Percentiles rank a stretch among this genome's conserved stretches.
These are phyloP conservation scores for Pleurotus ostreatus DNA, from an alignment of 768 basidiomycete genomes.

Conservation along the genomic window DNA sequence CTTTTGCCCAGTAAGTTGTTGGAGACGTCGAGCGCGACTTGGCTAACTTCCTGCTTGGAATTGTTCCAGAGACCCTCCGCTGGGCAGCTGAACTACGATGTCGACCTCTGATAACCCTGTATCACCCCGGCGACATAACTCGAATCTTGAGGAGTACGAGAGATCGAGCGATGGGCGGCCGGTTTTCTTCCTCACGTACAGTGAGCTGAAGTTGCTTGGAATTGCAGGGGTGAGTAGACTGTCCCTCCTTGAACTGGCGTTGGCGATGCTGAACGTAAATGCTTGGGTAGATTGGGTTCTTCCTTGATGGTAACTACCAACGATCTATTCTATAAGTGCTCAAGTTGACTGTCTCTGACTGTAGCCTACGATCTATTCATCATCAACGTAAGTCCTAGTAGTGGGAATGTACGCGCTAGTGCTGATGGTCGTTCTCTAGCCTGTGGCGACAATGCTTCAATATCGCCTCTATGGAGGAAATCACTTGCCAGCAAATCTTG, in stretches of 20 bases:
- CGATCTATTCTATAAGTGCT: constrained; percentile 27
- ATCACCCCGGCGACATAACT: neutral
- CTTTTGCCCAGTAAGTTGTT: neutral
- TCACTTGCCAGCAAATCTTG: constrained; percentile 46
- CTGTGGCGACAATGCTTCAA: constrained; percentile 65
- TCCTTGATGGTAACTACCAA: constrained; percentile 54
- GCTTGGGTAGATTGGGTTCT: constrained; percentile 55
- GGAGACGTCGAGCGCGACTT: neutral
- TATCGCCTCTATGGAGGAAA: constrained; percentile 55
- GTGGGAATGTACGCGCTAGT: neutral
- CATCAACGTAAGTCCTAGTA: constrained; percentile 47
- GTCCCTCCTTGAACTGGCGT: neutral
- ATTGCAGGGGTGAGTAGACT: constrained; percentile 50
- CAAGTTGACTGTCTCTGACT: constrained; percentile 31
- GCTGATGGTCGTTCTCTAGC: constrained; percentile 29
- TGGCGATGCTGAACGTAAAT: neutral
- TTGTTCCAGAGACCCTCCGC: neutral
- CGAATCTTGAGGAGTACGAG: constrained; percentile 21
- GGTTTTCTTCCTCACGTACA: constrained; percentile 24
- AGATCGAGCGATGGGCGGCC: constrained; percentile 18
- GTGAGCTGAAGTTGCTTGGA: constrained; percentile 58
- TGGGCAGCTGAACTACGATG: neutral
- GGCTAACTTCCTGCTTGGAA: neutral
- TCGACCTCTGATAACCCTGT: neutral
- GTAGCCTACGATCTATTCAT: constrained; percentile 69